Conservation (phyloP, 768 basidiomycete species). For the Rhizopogon vinicolor region DNA sequence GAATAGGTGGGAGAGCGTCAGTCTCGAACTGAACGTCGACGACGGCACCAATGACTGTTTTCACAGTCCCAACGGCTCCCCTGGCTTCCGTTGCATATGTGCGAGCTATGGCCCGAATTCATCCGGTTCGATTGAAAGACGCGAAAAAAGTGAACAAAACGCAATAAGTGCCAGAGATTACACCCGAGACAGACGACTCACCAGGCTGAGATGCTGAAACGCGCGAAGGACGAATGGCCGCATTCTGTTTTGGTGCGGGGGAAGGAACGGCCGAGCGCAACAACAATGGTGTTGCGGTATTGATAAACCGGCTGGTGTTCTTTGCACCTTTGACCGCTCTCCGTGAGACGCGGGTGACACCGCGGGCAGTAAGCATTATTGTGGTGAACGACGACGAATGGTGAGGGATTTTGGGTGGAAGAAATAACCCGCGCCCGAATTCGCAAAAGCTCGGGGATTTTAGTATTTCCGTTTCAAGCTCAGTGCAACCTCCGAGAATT, state of each 20-base stretch:
- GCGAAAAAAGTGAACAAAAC: not conserved
- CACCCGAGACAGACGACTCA: conserved; percentile 26
- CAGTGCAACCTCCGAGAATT: not conserved
- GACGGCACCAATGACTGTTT: conserved; percentile 99
- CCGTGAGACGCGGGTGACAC: conserved; percentile 83
- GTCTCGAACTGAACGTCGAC: conserved; percentile 99
- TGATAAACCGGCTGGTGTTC: conserved; percentile 78
- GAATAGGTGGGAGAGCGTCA: conserved; percentile 87
- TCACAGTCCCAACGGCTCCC: conserved; percentile 71
- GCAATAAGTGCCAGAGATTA: not conserved
- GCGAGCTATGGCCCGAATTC: conserved; percentile 46
- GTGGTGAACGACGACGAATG: conserved; percentile 29
- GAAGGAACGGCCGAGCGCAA: conserved; percentile 46
- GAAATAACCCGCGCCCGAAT: conserved; percentile 21
- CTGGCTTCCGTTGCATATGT: conserved; percentile 90
- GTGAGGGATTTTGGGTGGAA: conserved; percentile 18
- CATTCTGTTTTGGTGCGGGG: conserved; percentile 39
- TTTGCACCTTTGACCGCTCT: conserved; percentile 74
- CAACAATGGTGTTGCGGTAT: conserved; percentile 60
- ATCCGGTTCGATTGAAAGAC: not conserved
- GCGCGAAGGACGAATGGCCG: conserved; percentile 44
- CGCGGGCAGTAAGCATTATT: conserved; percentile 81
- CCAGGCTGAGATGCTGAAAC: conserved; percentile 47
- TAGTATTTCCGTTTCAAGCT: conserved; percentile 16
- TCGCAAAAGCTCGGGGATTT: too few relatives aligned